Evolutionary conservation across 2,329 filamentous ascomycete species (phyloP).

Genomic region (Botrytis aclada): DNA sequence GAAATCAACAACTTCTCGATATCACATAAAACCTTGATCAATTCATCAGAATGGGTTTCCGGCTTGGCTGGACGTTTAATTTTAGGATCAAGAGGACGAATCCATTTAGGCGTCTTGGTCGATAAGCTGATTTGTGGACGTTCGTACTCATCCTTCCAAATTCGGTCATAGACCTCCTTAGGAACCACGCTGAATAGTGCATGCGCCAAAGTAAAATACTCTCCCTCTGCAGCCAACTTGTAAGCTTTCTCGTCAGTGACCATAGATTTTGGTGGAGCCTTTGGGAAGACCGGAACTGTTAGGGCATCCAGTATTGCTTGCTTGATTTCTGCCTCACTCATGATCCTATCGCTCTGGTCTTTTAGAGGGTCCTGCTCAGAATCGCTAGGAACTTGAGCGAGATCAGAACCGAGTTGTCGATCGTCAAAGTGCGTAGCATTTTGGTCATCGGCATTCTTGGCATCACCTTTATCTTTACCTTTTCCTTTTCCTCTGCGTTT

Average conservation of each 20-base stretch:
- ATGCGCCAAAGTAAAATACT: background rate
- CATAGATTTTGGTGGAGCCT: background rate
- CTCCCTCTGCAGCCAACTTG: background rate
- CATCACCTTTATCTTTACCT: background rate
- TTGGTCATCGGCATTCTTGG: background rate
- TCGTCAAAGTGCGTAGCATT: background rate
- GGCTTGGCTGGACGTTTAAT: background rate
- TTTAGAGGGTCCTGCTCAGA: background rate
- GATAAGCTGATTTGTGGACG: slow-evolving; percentile 6
- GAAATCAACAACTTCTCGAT: slow-evolving; percentile 9
- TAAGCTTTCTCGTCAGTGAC: background rate
- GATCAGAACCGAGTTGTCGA: background rate
- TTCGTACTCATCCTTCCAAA: slow-evolving; percentile 5
- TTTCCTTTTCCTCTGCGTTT: background rate
- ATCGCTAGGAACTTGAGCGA: background rate
- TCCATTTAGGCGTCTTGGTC: background rate
- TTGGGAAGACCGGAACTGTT: background rate
- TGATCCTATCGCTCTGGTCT: background rate
- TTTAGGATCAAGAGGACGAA: background rate
- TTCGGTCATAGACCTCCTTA: background rate
- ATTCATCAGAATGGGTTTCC: background rate
- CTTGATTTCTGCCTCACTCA: background rate
- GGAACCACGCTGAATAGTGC: slow-evolving; percentile 2
- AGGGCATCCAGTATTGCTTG: background rate
- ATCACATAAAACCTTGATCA: slow-evolving; percentile 1